phyloP scores from a whole-genome alignment of 192 early-diverging fungal species.

The Coemansia sp. region DNA sequence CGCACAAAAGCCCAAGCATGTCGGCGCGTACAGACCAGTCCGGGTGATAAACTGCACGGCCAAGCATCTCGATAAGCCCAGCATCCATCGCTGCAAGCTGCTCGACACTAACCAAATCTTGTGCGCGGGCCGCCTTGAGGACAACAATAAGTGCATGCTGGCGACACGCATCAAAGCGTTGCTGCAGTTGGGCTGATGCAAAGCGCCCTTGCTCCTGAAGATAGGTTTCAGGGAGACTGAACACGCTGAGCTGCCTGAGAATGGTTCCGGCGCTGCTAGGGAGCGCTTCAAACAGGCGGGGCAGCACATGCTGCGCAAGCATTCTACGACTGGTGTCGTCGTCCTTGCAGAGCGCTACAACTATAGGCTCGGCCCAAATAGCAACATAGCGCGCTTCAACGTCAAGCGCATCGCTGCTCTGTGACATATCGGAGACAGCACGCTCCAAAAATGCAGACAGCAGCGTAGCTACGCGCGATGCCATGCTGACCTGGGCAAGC shows the following conservation, averaged over 20 bases:
- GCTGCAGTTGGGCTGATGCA: conserved; percentile 16
- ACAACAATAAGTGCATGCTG: conserved; percentile 56
- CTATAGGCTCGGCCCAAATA: conserved; percentile 31
- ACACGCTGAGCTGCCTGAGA: conserved; percentile 17
- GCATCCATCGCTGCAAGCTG: conserved; percentile 27
- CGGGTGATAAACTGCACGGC: conserved; percentile 69
- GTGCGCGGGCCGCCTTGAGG: conserved; percentile 42
- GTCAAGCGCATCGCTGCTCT: background rate
- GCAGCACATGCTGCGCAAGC: conserved; percentile 42
- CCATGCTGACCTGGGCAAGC: conserved; percentile 61
- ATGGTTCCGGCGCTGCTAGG: conserved; percentile 30
- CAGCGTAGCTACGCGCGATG: conserved; percentile 55
- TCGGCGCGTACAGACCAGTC: conserved; percentile 77
- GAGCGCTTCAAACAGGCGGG: conserved; percentile 22
- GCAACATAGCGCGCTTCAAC: conserved; percentile 25
- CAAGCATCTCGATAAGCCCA: conserved; percentile 46
- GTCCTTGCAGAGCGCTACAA: conserved; percentile 40
- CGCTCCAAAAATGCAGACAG: conserved; percentile 49
- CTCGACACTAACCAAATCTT: conserved; percentile 40
- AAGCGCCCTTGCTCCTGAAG: conserved; percentile 7
- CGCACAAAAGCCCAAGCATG: conserved; percentile 79
- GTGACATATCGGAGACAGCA: conserved; percentile 10
- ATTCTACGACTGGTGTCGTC: conserved; percentile 50
- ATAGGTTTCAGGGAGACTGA: background rate
- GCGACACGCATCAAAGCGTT: conserved; percentile 25